These are phyloP conservation scores for Yamadazyma mexicana DNA, from an alignment of 1,139 yeast genomes.

Conservation along the genomic window DNA sequence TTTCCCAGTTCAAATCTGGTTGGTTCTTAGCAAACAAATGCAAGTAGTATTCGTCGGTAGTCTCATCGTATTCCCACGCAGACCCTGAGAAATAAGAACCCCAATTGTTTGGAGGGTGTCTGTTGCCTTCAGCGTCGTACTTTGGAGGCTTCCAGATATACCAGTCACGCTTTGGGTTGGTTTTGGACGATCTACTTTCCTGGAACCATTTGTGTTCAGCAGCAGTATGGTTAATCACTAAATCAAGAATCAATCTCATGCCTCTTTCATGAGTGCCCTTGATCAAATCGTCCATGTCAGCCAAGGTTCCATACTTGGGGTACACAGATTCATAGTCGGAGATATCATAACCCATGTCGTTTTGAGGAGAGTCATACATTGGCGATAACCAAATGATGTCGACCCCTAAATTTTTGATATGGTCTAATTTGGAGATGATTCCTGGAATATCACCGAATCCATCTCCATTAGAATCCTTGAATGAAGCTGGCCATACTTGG, in stretches of 20 bases:
- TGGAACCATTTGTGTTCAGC: conserved; percentile 58
- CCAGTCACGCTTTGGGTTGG: conserved; percentile 63
- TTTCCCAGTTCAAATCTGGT: conserved; percentile 66
- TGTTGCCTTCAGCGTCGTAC: conserved; percentile 41
- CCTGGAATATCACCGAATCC: conserved; percentile 61
- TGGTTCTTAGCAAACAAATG: conserved; percentile 53
- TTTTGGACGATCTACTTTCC: conserved; percentile 53
- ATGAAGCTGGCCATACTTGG: conserved; percentile 62
- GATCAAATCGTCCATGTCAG: conserved; percentile 51
- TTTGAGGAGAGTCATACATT: conserved; percentile 59
- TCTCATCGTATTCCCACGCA: conserved; percentile 59
- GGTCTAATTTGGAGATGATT: conserved; percentile 51
- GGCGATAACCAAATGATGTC: conserved; percentile 62
- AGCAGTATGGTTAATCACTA: conserved; percentile 63
- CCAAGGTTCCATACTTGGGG: conserved; percentile 53
- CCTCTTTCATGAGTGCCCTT: conserved; percentile 49
- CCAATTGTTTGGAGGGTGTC: conserved; percentile 63
- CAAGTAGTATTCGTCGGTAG: conserved; percentile 54
- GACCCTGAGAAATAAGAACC: conserved; percentile 52
- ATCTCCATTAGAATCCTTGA: conserved; percentile 59
- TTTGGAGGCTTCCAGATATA: conserved; percentile 56
- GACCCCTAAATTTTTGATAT: conserved; percentile 51
- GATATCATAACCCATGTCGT: conserved; percentile 67
- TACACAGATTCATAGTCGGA: conserved; percentile 53
- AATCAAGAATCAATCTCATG: conserved; percentile 53